phyloP scores from a whole-genome alignment of 495 filamentous ascomycete genomes.

The Penicillium steckii region DNA sequence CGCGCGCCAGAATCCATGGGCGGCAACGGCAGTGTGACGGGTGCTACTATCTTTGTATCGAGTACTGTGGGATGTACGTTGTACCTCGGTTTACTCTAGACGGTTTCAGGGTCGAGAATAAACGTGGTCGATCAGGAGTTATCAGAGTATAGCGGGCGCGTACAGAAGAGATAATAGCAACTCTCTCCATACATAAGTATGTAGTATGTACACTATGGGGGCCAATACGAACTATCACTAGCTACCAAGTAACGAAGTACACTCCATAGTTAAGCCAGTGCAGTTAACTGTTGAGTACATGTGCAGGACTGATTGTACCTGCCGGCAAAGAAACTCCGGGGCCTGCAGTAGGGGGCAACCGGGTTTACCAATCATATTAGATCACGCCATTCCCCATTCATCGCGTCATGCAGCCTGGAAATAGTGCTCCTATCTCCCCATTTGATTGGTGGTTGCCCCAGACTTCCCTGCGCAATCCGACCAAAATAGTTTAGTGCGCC shows the following conservation, averaged over 20 bases:
- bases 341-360: slow-evolving; percentile 21
- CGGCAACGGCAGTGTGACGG: background rate
- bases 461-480: slow-evolving; percentile 28
- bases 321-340: slow-evolving; percentile 20
- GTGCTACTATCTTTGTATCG: background rate
- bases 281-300: too few relatives aligned
- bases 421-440: slow-evolving; percentile 26
- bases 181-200: too few relatives aligned
- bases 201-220: too few relatives aligned
- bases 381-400: slow-evolving; percentile 33
- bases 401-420: slow-evolving; percentile 41
- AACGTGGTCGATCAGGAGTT: too few relatives aligned
- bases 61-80: background rate
- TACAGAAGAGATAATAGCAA: too few relatives aligned
- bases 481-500: slow-evolving; percentile 31
- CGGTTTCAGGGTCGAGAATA: background rate
- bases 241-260: too few relatives aligned
- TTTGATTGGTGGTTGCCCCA: slow-evolving; percentile 29
- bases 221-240: too few relatives aligned
- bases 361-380: slow-evolving; percentile 21
- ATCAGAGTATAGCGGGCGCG: background rate
- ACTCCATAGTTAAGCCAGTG: too few relatives aligned
- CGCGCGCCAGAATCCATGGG: slow-evolving; percentile 1
- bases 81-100: background rate
- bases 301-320: too few relatives aligned